Base-by-base conservation (phyloP, 106 monocot species). In the Dioscorea alata region DNA sequence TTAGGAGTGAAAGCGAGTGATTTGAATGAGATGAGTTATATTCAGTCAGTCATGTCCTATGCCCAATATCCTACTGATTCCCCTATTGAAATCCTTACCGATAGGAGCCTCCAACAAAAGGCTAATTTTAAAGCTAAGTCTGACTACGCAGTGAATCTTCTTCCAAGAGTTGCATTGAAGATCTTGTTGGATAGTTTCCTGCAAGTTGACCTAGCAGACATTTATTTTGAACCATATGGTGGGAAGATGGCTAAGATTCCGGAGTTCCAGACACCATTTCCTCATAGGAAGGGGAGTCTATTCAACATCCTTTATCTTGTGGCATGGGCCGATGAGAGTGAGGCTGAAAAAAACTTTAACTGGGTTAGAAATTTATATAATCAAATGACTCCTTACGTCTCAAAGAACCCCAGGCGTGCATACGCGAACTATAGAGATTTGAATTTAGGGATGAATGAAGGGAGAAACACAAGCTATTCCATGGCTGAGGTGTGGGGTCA, bases 361-460 rank as follows among this genome's bases (percentile, higher is more conserved):
- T 70, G 69, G 69, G 35, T 70, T 16, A 57, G 58, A 10, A 42
- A 13, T 5, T 33, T 48, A 0, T 58, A 73, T 33, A 54, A 57
- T 4, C 4, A 21, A 33, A 25, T 73, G 65, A 22, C 22, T 23
- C 73, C 63, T 33, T 73, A 56, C 20, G 79, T 79, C 23, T 79
- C 79, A 1, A 83, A 75, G 50, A 28, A 64, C 21, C 79, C 83
- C 0, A 73, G 73, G 19, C 19, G 50, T 35, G 64, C 73, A 19
- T 73, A 73, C 48, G 4, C 58, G 8, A 74, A 74, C 66, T 42
- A 33, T 50, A 20, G 23, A 48, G 22, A 67, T 69, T 13, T 78
- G 35, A 35, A 63, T 57, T 13, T 85, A 81, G 85, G 85, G n/a
- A n/a, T n/a, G n/a, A n/a, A n/a, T n/a, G n/a, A n/a, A 74, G 74